phyloP scores from a whole-genome alignment of 179 eudicot species.

The Dionaea muscipula region DNA sequence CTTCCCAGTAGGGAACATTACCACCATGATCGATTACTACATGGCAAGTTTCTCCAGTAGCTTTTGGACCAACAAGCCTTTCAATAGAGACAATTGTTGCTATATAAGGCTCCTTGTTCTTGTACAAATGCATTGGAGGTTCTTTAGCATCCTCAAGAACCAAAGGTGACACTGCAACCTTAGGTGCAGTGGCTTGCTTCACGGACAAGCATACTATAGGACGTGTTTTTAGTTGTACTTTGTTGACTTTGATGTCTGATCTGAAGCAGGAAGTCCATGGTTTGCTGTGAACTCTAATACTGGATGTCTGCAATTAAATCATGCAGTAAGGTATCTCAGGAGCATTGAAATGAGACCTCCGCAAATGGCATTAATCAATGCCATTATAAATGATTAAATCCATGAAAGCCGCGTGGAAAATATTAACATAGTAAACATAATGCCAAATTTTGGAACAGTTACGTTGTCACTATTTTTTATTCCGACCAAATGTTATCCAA shows the following conservation, averaged over 20 bases:
- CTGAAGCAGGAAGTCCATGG: conserved; percentile 30
- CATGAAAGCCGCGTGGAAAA: too few relatives aligned
- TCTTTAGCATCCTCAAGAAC: conserved; percentile 58
- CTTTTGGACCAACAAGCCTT: conserved; percentile 79
- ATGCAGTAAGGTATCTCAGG: conserved; percentile 15
- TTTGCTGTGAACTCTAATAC: conserved; percentile 34
- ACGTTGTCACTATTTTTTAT: too few relatives aligned
- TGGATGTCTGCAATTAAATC: conserved; percentile 32
- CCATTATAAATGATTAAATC: too few relatives aligned
- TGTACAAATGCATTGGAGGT: conserved; percentile 68
- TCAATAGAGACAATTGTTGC: conserved; percentile 88
- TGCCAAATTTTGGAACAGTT: too few relatives aligned
- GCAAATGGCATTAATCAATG: too few relatives aligned
- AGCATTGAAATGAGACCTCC: too few relatives aligned
- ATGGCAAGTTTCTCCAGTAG: conserved; percentile 96
- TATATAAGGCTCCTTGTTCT: conserved; percentile 69
- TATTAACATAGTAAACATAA: too few relatives aligned
- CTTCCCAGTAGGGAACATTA: conserved; percentile 94
- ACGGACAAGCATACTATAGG: conserved; percentile 61
- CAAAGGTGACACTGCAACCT: conserved; percentile 58
- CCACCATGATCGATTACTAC: conserved; percentile 87
- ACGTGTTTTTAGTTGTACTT: conserved; percentile 26
- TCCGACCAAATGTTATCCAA: too few relatives aligned
- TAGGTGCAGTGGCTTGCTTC: conserved; percentile 49
- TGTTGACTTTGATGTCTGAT: conserved; percentile 31